Percentiles rank a stretch among this genome's conserved stretches.
These are phyloP conservation scores for Neoconidiobolus thromboides DNA, from an alignment of 371 early-diverging fungal genomes.

Conservation along the genomic window DNA sequence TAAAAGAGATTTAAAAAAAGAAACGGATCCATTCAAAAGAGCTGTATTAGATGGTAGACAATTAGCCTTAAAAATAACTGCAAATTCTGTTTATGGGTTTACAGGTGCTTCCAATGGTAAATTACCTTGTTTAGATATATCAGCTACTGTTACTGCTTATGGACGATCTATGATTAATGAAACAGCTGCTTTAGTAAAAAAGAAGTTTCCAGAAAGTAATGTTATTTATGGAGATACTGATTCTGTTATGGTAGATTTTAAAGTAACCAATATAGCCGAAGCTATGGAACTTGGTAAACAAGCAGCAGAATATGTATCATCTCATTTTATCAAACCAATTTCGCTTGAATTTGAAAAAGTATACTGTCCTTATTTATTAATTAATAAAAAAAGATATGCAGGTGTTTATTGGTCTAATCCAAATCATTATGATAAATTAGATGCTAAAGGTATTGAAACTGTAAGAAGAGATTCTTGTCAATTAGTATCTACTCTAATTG, in stretches of 20 bases:
- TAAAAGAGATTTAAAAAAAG: constrained; percentile 84
- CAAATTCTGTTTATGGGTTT: constrained; percentile 99
- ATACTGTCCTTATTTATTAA: constrained; percentile 94
- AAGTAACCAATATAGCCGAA: constrained; percentile 51
- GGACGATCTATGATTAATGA: constrained; percentile 97
- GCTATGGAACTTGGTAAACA: constrained; percentile 80
- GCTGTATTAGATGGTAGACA: constrained; percentile 96
- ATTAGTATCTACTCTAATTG: constrained; percentile 85
- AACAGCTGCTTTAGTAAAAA: constrained; percentile 82
- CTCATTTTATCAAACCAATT: constrained; percentile 84
- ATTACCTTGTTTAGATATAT: constrained; percentile 95
- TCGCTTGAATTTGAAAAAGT: constrained; percentile 99
- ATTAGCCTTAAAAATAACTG: constrained; percentile 94
- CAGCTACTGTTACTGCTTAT: constrained; percentile 96
- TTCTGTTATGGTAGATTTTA: constrained; percentile 99
- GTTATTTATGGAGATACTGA: constrained; percentile 99
- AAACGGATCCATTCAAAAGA: constrained; percentile 81
- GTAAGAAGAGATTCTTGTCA: constrained; percentile 98
- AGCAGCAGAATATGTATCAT: constrained; percentile 77
- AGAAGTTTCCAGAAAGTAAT: constrained; percentile 57
- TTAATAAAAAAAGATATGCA: constrained; percentile 99
- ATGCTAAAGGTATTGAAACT: constrained; percentile 99
- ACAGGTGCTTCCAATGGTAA: constrained; percentile 97
- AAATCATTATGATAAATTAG: constrained; percentile 85
- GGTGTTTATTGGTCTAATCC: constrained; percentile 96